Evolutionary conservation across 495 filamentous ascomycete genomes (phyloP).

Genomic region (Aspergillus diversus): DNA sequence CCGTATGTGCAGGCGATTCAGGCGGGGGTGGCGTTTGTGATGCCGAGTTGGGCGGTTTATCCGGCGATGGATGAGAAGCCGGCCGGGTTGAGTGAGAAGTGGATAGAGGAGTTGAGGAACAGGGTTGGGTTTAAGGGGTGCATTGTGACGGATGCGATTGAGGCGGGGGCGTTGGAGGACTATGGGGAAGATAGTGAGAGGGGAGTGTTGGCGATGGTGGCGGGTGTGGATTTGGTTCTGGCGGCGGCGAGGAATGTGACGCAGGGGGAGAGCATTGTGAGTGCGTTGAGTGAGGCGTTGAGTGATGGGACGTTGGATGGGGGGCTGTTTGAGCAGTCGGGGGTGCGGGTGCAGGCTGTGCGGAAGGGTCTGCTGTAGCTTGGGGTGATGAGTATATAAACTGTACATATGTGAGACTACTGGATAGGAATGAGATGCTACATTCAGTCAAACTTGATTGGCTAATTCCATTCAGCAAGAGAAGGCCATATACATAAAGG

Average conservation of each 20-base stretch:
- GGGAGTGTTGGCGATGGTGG: conserved; percentile 30
- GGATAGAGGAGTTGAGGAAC: conserved; percentile 33
- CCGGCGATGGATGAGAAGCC: conserved; percentile 35
- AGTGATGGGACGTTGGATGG: background rate
- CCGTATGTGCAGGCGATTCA: conserved; percentile 33
- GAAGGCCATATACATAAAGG: too few relatives aligned
- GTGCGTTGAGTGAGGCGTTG: background rate
- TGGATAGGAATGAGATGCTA: too few relatives aligned
- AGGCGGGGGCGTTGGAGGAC: conserved; percentile 34
- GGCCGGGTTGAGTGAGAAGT: conserved; percentile 35
- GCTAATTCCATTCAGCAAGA: too few relatives aligned
- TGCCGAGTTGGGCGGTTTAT: conserved; percentile 42
- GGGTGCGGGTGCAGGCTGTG: background rate
- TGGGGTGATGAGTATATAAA: too few relatives aligned
- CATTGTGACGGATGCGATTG: conserved; percentile 41
- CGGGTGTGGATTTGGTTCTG: conserved; percentile 40
- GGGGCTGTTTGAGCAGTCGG: background rate
- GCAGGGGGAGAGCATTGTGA: conserved; percentile 8
- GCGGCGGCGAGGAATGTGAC: conserved; percentile 35
- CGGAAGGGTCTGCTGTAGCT: background rate
- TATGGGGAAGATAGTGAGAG: conserved; percentile 33
- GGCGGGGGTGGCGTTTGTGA: conserved; percentile 39
- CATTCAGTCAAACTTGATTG: too few relatives aligned
- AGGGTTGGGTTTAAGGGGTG: conserved; percentile 38
- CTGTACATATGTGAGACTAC: background rate